Percentiles rank a stretch among this genome's conserved stretches.
phyloP scores from a whole-genome alignment of 352 stramenopile genomes.

The Phytophthora crassamura region DNA sequence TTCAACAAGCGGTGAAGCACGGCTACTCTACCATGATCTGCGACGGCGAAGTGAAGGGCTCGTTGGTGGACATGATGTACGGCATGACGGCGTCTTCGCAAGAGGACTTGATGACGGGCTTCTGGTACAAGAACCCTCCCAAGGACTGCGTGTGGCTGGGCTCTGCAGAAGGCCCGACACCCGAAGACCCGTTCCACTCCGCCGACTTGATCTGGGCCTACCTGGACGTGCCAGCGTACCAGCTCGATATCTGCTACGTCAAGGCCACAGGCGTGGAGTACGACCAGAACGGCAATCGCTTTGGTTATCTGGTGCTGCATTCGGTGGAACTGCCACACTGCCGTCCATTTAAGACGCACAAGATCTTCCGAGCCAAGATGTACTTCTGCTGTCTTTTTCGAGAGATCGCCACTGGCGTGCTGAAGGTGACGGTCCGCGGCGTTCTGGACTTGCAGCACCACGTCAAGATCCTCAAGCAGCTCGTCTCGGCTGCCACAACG shows the following conservation, averaged over 20 bases:
- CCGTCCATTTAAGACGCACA: conserved; percentile 34
- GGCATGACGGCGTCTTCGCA: conserved; percentile 39
- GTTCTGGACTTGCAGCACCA: conserved; percentile 46
- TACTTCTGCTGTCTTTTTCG: conserved; percentile 48
- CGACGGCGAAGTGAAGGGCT: conserved; percentile 41
- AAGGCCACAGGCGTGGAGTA: conserved; percentile 44
- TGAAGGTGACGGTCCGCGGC: conserved; percentile 47
- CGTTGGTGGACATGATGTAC: conserved; percentile 58
- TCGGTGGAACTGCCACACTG: conserved; percentile 45
- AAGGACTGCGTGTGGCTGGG: conserved; percentile 51
- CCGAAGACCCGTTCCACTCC: conserved; percentile 46
- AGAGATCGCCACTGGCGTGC: conserved; percentile 27
- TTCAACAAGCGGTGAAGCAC: conserved; percentile 29
- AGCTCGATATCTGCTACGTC: conserved; percentile 52
- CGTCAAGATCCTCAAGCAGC: conserved; percentile 22
- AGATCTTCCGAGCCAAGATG: conserved; percentile 37
- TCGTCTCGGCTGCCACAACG: conserved; percentile 37
- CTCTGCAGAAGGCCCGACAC: conserved; percentile 30
- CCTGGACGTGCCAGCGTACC: conserved; percentile 20
- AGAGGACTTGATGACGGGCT: conserved; percentile 46
- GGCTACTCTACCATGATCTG: conserved; percentile 49
- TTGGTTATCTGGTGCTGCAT: conserved; percentile 53
- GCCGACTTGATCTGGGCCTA: conserved; percentile 51
- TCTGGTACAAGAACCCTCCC: conserved; percentile 41
- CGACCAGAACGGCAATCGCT: conserved; percentile 39